Conservation (phyloP, 306 rosid genomes). For the Rubus idaeus region DNA sequence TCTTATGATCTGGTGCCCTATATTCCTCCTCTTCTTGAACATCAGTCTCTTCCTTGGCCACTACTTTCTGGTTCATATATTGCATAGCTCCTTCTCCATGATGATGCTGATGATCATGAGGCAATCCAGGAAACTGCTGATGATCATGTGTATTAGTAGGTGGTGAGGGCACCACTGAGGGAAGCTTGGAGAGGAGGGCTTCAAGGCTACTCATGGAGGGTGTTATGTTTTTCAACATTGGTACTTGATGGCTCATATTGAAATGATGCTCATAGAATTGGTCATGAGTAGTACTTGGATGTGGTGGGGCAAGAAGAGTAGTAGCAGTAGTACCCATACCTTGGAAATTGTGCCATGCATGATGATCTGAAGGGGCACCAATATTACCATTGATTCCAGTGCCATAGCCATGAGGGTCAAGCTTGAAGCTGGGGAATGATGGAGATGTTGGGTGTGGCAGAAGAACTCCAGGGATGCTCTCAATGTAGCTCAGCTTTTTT, state of each 20-base stretch:
- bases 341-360: slow-evolving; percentile 59
- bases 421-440: slow-evolving; percentile 42
- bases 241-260: slow-evolving; percentile 4
- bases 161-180: slow-evolving; percentile 37
- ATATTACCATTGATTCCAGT: slow-evolving; percentile 23
- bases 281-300: slow-evolving; percentile 27
- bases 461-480: slow-evolving; percentile 94
- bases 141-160: slow-evolving; percentile 14
- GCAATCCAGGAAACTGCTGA: slow-evolving; percentile 14
- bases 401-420: slow-evolving; percentile 29
- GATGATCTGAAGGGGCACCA: slow-evolving; percentile 13
- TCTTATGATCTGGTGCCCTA: slow-evolving; percentile 38
- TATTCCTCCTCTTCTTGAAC: slow-evolving; percentile 40
- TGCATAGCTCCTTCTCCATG: slow-evolving; percentile 45
- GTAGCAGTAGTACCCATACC: slow-evolving; percentile 2
- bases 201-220: slow-evolving; percentile 61
- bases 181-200: slow-evolving; percentile 55
- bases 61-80: slow-evolving; percentile 45
- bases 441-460: slow-evolving; percentile 93
- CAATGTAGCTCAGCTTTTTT: slow-evolving; percentile 88
- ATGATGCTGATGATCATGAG: slow-evolving; percentile 18
- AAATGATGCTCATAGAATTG: slow-evolving; percentile 41
- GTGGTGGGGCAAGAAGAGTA: slow-evolving; percentile 28
- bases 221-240: slow-evolving; percentile 26
- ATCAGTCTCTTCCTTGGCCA: slow-evolving; percentile 60